These are phyloP conservation scores for Inonotus hispidus DNA, from an alignment of 1,284 basidiomycete species.

Conservation along the genomic window DNA sequence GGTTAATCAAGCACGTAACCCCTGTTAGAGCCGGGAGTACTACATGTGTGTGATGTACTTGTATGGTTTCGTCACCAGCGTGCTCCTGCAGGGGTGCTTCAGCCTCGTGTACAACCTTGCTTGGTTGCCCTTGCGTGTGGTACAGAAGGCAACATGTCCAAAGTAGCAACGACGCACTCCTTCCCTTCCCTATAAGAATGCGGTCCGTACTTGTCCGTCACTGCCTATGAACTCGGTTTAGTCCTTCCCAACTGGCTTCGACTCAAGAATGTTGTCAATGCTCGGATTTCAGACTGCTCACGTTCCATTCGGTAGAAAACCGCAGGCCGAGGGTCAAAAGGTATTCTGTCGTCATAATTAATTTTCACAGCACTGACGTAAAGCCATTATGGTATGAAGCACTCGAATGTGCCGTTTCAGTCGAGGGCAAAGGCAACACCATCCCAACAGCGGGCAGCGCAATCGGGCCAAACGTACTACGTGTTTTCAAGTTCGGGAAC, in stretches of 20 bases:
- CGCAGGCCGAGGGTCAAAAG: slow-evolving; percentile 12
- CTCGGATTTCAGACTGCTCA: slow-evolving; percentile 14
- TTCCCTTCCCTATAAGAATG: slow-evolving; percentile 10
- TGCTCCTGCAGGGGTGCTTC: slow-evolving; percentile 7
- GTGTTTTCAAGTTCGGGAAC: slow-evolving; percentile 6
- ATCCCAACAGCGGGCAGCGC: slow-evolving; percentile 2
- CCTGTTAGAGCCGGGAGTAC: slow-evolving; percentile 1
- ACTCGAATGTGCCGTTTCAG: not conserved
- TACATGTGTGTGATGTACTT: slow-evolving; percentile 14
- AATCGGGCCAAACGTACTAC: slow-evolving; percentile 4
- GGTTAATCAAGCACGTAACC: slow-evolving; percentile 17
- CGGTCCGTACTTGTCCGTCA: not conserved
- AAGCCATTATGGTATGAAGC: not conserved
- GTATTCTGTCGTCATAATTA: not conserved
- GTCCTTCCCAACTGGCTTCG: not conserved
- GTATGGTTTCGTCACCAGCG: slow-evolving; percentile 7
- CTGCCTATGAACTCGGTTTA: slow-evolving; percentile 1
- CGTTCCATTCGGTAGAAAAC: slow-evolving; percentile 14
- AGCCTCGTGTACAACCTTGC: slow-evolving; percentile 13
- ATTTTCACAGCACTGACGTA: not conserved
- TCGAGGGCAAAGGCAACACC: slow-evolving; percentile 4
- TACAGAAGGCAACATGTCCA: slow-evolving; percentile 14
- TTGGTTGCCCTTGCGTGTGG: slow-evolving; percentile 14
- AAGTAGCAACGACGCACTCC: slow-evolving; percentile 5
- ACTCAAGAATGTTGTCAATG: slow-evolving; percentile 14